Conservation (phyloP, 441 rosid genomes). For the Gossypium laxum region DNA sequence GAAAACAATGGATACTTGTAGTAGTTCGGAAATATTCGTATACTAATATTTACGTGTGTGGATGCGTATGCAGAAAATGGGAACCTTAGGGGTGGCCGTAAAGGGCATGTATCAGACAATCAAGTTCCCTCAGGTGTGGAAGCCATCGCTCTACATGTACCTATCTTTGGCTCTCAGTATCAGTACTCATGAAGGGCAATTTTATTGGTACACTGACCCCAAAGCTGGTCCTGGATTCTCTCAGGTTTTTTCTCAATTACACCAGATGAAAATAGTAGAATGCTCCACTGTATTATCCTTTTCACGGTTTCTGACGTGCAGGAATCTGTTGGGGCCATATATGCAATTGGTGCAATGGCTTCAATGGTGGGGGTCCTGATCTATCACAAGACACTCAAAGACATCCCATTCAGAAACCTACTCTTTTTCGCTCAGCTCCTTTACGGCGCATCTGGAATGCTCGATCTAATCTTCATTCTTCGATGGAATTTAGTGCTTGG, state of each 20-base stretch:
- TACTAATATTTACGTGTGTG: neutral
- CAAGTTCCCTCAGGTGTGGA: slow-evolving; percentile 65
- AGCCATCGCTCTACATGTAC: slow-evolving; percentile 70
- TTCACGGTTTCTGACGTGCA: slow-evolving; percentile 16
- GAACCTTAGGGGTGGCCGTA: slow-evolving; percentile 35
- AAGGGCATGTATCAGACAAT: slow-evolving; percentile 50
- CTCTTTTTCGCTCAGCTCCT: slow-evolving; percentile 55
- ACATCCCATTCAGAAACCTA: slow-evolving; percentile 44
- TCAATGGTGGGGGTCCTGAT: slow-evolving; percentile 62
- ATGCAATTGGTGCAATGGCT: slow-evolving; percentile 65
- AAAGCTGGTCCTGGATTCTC: slow-evolving; percentile 69
- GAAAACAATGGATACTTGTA: neutral
- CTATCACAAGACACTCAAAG: slow-evolving; percentile 57
- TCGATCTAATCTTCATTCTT: slow-evolving; percentile 52
- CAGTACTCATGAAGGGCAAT: slow-evolving; percentile 73
- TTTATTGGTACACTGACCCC: slow-evolving; percentile 80
- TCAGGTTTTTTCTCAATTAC: slow-evolving; percentile 29
- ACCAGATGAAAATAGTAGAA: neutral
- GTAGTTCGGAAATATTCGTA: neutral
- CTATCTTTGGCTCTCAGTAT: slow-evolving; percentile 61
- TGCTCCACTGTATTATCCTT: neutral
- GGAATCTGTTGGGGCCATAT: slow-evolving; percentile 59
- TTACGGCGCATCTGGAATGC: slow-evolving; percentile 53
- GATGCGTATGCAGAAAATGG: slow-evolving; percentile 28
- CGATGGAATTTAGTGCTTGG: slow-evolving; percentile 56